Evolutionary conservation across 441 rosid species (phyloP).

Genomic region (Populus hybrid): DNA sequence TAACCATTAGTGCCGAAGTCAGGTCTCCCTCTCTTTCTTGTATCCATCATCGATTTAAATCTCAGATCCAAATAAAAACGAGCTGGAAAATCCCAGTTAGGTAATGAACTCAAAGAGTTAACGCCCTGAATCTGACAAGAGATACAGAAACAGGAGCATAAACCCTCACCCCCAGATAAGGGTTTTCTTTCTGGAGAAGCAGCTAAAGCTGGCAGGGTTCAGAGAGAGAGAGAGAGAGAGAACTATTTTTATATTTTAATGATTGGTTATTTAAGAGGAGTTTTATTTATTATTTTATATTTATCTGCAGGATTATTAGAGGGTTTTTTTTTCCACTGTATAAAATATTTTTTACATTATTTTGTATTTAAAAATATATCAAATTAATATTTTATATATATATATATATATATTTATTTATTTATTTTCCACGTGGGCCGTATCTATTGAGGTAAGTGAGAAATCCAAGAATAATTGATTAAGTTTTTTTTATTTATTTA

Average conservation of each 20-base stretch:
- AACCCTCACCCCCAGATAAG: conserved; percentile 15
- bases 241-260: not conserved
- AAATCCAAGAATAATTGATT: no score
- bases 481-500: no score
- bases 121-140: not conserved
- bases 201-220: not conserved
- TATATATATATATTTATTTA: no score
- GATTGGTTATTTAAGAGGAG: not conserved
- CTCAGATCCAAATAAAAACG: conserved; percentile 26
- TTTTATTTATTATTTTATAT: no score
- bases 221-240: not conserved
- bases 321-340: no score
- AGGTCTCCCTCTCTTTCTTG: conserved; percentile 66
- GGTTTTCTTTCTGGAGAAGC: not conserved
- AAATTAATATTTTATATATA: no score
- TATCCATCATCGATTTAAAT: conserved; percentile 49
- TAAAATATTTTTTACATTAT: no score
- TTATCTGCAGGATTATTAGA: not conserved
- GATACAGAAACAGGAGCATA: not conserved
- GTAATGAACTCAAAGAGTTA: not conserved
- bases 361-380: no score
- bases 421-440: no score
- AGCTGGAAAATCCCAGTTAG: not conserved
- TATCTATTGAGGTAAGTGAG: no score
- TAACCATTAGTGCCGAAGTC: conserved; percentile 44